Conservation (phyloP, 352 stramenopile species). For the Pseudoperonospora humuli region DNA sequence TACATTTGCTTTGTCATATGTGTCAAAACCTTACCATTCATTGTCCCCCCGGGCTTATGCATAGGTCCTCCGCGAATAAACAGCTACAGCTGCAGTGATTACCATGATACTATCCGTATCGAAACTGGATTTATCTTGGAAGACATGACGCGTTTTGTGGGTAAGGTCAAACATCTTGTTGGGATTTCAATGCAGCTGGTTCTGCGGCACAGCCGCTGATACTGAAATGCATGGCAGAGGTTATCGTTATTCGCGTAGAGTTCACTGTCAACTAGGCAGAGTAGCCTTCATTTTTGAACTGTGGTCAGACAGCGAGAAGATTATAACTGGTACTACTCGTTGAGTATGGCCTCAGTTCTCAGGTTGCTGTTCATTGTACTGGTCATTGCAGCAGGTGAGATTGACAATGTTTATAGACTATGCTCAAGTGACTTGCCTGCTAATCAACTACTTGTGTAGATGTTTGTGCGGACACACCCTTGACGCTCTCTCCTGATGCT, state of each 20-base stretch:
- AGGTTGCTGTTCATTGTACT: constrained; percentile 17
- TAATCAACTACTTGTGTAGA: constrained; percentile 4
- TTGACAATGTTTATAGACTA: neutral
- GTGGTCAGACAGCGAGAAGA: no score
- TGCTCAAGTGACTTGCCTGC: neutral
- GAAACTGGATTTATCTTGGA: no score
- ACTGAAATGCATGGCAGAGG: neutral
- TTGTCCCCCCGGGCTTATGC: no score
- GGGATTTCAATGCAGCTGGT: neutral
- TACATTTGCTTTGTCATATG: no score
- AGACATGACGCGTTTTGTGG: no score
- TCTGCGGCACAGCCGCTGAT: neutral
- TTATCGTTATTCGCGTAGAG: neutral
- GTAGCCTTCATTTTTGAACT: no score
- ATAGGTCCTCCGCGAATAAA: no score
- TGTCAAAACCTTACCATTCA: no score
- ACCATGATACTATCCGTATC: no score
- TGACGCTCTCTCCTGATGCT: constrained; percentile 16
- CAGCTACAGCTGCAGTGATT: no score
- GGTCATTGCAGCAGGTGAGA: constrained; percentile 13
- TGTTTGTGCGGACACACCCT: constrained; percentile 6
- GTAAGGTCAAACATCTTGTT: no score
- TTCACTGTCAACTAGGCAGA: neutral
- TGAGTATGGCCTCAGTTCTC: constrained; percentile 18
- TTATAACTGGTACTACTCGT: constrained; percentile 1